Conservation (phyloP, 1,139 yeast species). For the Saccharomyces hybrid region DNA sequence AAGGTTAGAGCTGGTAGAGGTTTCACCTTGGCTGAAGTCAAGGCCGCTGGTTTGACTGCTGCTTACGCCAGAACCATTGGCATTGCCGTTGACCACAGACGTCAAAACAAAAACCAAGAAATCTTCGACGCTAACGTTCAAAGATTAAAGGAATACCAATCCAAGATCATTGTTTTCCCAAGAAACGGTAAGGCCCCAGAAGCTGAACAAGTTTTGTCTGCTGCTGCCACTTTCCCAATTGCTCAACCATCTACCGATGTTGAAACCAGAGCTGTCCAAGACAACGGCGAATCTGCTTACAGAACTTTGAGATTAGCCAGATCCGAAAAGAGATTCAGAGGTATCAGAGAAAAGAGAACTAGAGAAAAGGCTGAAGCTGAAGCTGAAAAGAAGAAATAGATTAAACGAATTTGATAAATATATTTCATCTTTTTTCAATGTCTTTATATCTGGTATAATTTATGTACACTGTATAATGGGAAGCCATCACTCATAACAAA, state of each 20-base stretch:
- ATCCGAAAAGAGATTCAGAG: slow-evolving; percentile 87
- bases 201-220: slow-evolving; percentile 64
- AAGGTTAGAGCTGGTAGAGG: slow-evolving; percentile 99
- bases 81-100: slow-evolving; percentile 99
- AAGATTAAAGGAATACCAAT: slow-evolving; percentile 93
- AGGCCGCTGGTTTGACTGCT: slow-evolving; percentile 94
- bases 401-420: background rate
- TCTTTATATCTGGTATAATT: slow-evolving; percentile 5
- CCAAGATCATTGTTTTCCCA: slow-evolving; percentile 94
- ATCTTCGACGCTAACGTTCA: slow-evolving; percentile 90
- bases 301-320: slow-evolving; percentile 93
- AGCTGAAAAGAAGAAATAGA: slow-evolving; percentile 96
- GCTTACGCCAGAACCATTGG: slow-evolving; percentile 98
- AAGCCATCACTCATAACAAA: slow-evolving; percentile 1
- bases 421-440: slow-evolving; percentile 3
- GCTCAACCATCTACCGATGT: slow-evolving; percentile 66
- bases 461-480: slow-evolving; percentile 4
- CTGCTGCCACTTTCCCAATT: slow-evolving; percentile 88
- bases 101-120: slow-evolving; percentile 97
- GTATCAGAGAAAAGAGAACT: slow-evolving; percentile 97
- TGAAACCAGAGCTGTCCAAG: slow-evolving; percentile 89
- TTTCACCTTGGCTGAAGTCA: slow-evolving; percentile 95
- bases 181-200: slow-evolving; percentile 76
- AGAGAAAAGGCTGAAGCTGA: slow-evolving; percentile 97
- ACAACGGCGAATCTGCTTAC: slow-evolving; percentile 70